phyloP scores from a whole-genome alignment of 176 grass and related monocot species.

The Aechmea fasciata region DNA sequence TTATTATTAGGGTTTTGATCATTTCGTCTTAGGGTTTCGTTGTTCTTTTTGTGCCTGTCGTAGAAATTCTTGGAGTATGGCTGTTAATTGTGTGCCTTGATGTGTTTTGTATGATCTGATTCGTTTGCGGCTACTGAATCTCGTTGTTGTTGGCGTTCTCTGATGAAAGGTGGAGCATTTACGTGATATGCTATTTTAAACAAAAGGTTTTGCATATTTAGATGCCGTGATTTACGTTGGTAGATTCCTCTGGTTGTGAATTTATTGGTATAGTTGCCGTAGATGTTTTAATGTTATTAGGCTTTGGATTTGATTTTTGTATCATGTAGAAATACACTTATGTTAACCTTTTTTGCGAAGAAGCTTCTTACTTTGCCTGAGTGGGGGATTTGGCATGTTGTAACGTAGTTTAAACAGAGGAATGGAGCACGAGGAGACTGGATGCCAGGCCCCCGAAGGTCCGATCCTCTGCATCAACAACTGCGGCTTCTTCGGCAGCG shows the following conservation, averaged over 20 bases:
- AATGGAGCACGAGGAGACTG: conserved; percentile 89
- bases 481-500: conserved; percentile 86
- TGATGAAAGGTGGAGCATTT: background rate
- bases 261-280: no score
- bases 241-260: no score
- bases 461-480: conserved; percentile 97
- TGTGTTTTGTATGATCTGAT: background rate
- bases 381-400: background rate
- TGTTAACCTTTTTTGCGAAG: no score
- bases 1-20: conserved; percentile 1
- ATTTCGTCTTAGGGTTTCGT: conserved; percentile 19
- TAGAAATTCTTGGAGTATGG: background rate
- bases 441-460: conserved; percentile 66
- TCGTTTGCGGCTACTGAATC: background rate
- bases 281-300: no score
- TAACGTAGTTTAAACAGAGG: conserved; percentile 9
- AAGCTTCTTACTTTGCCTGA: background rate
- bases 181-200: background rate
- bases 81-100: background rate
- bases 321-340: no score
- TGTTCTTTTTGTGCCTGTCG: background rate
- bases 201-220: no score
- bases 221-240: no score
- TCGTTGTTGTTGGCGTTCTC: no score
- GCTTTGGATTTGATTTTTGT: no score